Conservation (phyloP, 805 yeast genomes). For the Candida berthetii region DNA sequence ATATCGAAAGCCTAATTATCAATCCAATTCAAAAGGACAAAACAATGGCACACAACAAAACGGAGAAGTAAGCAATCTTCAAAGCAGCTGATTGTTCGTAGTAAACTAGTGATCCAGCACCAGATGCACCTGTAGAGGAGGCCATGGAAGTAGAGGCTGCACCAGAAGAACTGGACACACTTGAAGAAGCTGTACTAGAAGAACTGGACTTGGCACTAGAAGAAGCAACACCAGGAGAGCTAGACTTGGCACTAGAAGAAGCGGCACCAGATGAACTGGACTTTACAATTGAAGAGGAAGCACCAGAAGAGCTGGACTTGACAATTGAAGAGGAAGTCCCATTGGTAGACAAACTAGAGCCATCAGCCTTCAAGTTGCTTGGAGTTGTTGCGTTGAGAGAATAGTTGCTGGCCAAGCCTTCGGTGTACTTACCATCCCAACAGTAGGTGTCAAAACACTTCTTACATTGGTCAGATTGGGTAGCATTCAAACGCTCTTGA, state of each 20-base stretch:
- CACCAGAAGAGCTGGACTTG: no score
- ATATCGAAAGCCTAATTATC: no score
- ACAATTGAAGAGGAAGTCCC: not conserved
- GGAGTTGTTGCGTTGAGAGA: not conserved
- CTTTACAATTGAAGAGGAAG: not conserved
- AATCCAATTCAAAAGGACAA: no score
- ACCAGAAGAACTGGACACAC: no score
- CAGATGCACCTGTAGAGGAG: not conserved
- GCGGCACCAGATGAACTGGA: slow-evolving; percentile 1
- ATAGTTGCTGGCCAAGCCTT: no score
- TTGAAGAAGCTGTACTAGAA: no score
- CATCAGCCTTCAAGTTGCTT: slow-evolving; percentile 1
- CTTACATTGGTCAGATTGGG: slow-evolving; percentile 63
- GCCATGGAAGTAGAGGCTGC: not conserved
- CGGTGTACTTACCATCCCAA: slow-evolving; percentile 49
- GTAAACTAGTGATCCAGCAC: not conserved
- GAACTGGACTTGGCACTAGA: no score
- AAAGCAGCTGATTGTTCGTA: not conserved
- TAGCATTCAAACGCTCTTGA: slow-evolving; percentile 57
- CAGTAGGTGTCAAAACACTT: slow-evolving; percentile 69
- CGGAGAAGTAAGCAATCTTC: not conserved
- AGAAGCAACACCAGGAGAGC: not conserved
- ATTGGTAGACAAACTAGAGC: slow-evolving; percentile 4
- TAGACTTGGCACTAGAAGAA: not conserved
- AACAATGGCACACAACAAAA: not conserved